Percentiles rank a stretch among this genome's conserved stretches.
phyloP scores from a whole-genome alignment of 2,329 filamentous ascomycete genomes.

The Colletotrichum viniferum region DNA sequence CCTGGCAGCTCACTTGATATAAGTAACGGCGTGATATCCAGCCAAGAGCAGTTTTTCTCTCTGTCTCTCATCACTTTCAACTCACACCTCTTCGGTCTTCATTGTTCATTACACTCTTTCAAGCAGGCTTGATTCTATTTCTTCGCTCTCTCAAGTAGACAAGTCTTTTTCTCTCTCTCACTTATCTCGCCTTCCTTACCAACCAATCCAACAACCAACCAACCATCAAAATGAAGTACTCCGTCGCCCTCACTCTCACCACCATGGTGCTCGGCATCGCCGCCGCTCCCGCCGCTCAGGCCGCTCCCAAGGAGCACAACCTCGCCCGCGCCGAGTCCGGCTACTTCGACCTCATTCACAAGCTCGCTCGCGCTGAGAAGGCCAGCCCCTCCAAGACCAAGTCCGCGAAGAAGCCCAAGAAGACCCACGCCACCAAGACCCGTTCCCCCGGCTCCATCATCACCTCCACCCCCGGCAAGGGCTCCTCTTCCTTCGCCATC shows the following conservation, averaged over 20 bases:
- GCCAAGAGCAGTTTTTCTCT: background rate
- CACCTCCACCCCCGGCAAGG: slow-evolving; percentile 8
- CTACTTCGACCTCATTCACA: slow-evolving; percentile 16
- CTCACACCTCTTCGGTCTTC: background rate
- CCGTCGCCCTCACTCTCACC: slow-evolving; percentile 5
- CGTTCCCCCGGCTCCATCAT: background rate
- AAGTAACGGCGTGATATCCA: slow-evolving; percentile 5
- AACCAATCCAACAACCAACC: background rate
- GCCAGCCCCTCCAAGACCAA: slow-evolving; percentile 1
- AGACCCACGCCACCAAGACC: slow-evolving; percentile 9
- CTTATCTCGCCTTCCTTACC: background rate
- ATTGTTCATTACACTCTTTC: slow-evolving; percentile 12
- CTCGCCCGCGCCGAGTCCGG: slow-evolving; percentile 9
- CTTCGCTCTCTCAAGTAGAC: slow-evolving; percentile 7
- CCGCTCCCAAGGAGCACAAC: background rate
- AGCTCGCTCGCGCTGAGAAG: slow-evolving; percentile 11
- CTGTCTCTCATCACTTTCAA: background rate
- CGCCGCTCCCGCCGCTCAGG: slow-evolving; percentile 3
- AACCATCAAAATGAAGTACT: slow-evolving; percentile 17
- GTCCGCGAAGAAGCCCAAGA: background rate
- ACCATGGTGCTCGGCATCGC: slow-evolving; percentile 15
- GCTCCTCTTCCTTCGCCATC: background rate
- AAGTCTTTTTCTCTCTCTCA: background rate
- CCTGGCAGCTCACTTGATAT: background rate
- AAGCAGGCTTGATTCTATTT: slow-evolving; percentile 20